Evolutionary conservation across 176 grass and related monocot genomes (phyloP).

Genomic region (Chrysopogon serrulatus): DNA sequence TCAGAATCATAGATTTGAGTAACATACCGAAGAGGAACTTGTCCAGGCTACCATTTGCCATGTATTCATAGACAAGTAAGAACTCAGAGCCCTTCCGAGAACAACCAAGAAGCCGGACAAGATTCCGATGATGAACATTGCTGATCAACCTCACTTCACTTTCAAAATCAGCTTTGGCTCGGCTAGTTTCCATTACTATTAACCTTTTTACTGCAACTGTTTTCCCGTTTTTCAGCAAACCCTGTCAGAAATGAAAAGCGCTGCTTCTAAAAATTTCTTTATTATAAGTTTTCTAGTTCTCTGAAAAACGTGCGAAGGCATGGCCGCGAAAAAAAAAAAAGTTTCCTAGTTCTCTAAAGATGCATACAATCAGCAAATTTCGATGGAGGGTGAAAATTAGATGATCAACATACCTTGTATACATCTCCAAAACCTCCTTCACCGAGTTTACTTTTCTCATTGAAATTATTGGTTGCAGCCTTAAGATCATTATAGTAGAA

Average conservation of each 20-base stretch:
- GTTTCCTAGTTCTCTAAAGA: background rate
- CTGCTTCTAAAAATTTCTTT: background rate
- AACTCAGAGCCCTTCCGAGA: slow-evolving; percentile 60
- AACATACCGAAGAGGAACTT: slow-evolving; percentile 77
- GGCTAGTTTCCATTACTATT: slow-evolving; percentile 47
- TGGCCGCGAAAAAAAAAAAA: no score
- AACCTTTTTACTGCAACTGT: slow-evolving; percentile 74
- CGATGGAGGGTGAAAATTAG: slow-evolving; percentile 1
- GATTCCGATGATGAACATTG: slow-evolving; percentile 86
- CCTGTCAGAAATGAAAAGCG: slow-evolving; percentile 33
- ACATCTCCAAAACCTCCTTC: slow-evolving; percentile 87
- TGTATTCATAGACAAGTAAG: slow-evolving; percentile 90
- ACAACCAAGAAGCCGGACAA: slow-evolving; percentile 75
- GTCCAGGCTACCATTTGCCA: slow-evolving; percentile 86
- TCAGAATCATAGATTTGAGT: background rate
- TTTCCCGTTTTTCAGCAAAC: slow-evolving; percentile 74
- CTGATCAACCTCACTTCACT: slow-evolving; percentile 89
- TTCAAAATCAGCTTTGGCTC: slow-evolving; percentile 53
- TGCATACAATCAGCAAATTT: background rate
- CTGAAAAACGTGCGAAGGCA: no score
- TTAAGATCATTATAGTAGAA: slow-evolving; percentile 71
- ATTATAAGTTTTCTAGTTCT: background rate
- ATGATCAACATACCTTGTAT: slow-evolving; percentile 47
- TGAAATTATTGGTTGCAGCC: slow-evolving; percentile 67
- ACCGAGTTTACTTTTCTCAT: slow-evolving; percentile 70